These are phyloP conservation scores for Lipomyces orientalis DNA, from an alignment of 805 yeast genomes.

Conservation along the genomic window DNA sequence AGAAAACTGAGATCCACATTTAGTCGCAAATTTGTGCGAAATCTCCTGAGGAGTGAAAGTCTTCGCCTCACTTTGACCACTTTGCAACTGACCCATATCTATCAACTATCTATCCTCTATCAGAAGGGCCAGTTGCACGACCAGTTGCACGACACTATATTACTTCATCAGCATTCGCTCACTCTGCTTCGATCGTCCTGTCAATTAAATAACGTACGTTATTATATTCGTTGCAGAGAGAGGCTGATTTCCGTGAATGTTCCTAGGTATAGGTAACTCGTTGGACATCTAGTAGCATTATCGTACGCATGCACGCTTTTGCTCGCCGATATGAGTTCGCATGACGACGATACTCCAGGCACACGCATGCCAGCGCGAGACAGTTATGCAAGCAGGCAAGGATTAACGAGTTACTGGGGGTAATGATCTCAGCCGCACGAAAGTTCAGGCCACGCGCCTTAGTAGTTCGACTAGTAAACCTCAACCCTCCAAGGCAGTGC, in stretches of 20 bases:
- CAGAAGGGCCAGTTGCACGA: neutral
- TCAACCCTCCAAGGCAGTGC: neutral
- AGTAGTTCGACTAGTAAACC: too few species aligned
- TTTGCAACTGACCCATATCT: conserved; percentile 34
- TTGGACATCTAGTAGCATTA: too few species aligned
- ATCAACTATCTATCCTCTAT: neutral
- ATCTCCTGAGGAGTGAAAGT: conserved; percentile 40
- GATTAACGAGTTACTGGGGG: too few species aligned
- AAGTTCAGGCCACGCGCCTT: neutral
- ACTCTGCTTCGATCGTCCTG: neutral
- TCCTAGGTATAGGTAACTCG: neutral
- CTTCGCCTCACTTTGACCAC: conserved; percentile 18
- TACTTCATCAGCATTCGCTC: neutral
- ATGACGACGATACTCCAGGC: too few species aligned
- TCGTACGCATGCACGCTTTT: too few species aligned
- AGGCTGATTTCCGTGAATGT: neutral
- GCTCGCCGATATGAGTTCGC: neutral
- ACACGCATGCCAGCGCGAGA: too few species aligned
- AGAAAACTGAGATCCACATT: conserved; percentile 45
- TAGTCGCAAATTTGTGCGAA: conserved; percentile 42
- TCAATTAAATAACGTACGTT: neutral
- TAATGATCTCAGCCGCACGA: neutral
- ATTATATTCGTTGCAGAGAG: neutral
- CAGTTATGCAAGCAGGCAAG: neutral
- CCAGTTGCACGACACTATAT: neutral